Evolutionary conservation across 108 stramenopile species (phyloP).

Genomic region (Aurantiochytrium sp.): DNA sequence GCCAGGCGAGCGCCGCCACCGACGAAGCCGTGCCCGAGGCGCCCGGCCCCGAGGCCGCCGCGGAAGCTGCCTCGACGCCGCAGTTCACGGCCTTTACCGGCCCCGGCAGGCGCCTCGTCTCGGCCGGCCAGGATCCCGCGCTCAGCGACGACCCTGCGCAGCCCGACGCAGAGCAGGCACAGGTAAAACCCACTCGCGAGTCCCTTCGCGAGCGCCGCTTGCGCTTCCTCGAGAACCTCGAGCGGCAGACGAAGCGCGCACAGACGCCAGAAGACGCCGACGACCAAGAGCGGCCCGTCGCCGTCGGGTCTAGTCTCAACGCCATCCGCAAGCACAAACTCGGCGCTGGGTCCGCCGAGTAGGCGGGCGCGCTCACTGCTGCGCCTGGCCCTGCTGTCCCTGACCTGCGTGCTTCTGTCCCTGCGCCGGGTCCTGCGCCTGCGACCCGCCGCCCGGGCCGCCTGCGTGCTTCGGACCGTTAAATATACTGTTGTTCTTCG

Average conservation of each 20-base stretch:
- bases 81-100: background rate
- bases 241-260: background rate
- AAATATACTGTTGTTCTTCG: background rate
- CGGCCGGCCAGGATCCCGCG: background rate
- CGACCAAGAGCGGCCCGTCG: background rate
- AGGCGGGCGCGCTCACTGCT: background rate
- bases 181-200: background rate
- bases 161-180: too few species aligned
- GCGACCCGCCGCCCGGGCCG: too few species aligned
- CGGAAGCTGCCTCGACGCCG: background rate
- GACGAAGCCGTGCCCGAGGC: background rate
- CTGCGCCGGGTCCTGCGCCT: background rate
- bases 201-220: background rate
- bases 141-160: background rate
- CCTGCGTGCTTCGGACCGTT: background rate
- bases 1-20: background rate
- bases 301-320: background rate
- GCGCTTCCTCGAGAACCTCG: background rate
- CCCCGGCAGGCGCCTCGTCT: background rate
- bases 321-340: background rate
- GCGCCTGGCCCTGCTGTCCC: background rate
- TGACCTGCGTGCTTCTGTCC: background rate
- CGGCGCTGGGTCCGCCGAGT: background rate
- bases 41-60: background rate
- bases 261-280: background rate